Evolutionary conservation across 2,329 filamentous ascomycete genomes (phyloP).

Genomic region (Hypoxylon sp.): DNA sequence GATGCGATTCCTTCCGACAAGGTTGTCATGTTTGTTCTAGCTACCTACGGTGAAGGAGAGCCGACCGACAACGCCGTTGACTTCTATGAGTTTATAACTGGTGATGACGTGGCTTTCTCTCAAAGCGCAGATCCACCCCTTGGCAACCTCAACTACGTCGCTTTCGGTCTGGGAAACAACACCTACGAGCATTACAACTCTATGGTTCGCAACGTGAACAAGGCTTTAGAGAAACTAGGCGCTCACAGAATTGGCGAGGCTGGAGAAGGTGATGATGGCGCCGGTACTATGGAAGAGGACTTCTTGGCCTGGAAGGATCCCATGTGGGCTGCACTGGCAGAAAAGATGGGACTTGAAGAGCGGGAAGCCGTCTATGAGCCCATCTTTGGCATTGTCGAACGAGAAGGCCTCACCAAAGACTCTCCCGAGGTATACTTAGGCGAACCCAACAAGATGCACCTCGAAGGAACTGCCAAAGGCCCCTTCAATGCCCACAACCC

Average conservation of each 20-base stretch:
- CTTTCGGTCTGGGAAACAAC: slow-evolving; percentile 98
- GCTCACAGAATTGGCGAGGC: slow-evolving; percentile 87
- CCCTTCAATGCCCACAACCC: slow-evolving; percentile 98
- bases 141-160: slow-evolving; percentile 88
- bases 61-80: slow-evolving; percentile 99
- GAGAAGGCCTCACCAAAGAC: slow-evolving; percentile 79
- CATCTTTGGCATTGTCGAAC: slow-evolving; percentile 85
- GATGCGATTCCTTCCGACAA: slow-evolving; percentile 92
- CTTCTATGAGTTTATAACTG: slow-evolving; percentile 95
- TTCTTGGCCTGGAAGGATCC: slow-evolving; percentile 99
- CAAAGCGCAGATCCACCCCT: slow-evolving; percentile 81
- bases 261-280: slow-evolving; percentile 96
- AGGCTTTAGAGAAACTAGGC: slow-evolving; percentile 84
- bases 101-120: slow-evolving; percentile 86
- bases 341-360: slow-evolving; percentile 91
- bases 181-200: slow-evolving; percentile 99
- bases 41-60: slow-evolving; percentile 98
- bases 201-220: slow-evolving; percentile 94
- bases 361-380: slow-evolving; percentile 97
- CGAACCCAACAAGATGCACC: slow-evolving; percentile 96
- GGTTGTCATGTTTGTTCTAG: slow-evolving; percentile 93
- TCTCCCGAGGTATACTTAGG: slow-evolving; percentile 90
- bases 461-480: slow-evolving; percentile 85
- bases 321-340: slow-evolving; percentile 91
- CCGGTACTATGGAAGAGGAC: slow-evolving; percentile 99